Evolutionary conservation across 208 protist genomes (phyloP).

Genomic region (Endotrypanum monterogeii): DNA sequence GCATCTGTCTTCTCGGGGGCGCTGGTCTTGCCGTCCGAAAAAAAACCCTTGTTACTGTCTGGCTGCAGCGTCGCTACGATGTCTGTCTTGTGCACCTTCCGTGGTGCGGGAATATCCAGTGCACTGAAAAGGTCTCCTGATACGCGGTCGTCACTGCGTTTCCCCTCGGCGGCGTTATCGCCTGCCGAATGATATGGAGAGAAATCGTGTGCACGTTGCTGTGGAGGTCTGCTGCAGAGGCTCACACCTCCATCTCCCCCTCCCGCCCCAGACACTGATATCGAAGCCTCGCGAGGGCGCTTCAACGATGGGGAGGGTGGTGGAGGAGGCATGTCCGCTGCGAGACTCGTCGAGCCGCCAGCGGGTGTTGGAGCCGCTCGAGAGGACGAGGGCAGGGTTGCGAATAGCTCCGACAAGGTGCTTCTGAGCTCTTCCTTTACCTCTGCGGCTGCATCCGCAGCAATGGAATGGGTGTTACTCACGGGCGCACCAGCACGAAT

Average conservation of each 20-base stretch:
- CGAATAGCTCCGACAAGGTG: slow-evolving; percentile 28
- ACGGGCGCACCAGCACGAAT: not conserved
- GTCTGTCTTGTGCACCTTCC: slow-evolving; percentile 18
- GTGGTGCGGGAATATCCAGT: slow-evolving; percentile 19
- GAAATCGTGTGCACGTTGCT: not conserved
- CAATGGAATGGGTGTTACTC: not conserved
- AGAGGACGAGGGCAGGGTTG: slow-evolving; percentile 8
- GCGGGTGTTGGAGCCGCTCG: not conserved
- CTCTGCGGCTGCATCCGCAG: slow-evolving; percentile 13
- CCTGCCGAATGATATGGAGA: not conserved
- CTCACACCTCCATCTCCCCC: not conserved
- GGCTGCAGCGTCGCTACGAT: not conserved
- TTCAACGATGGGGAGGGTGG: slow-evolving; percentile 18
- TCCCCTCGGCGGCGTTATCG: not conserved
- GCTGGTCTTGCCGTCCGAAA: not conserved
- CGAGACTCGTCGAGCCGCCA: not conserved
- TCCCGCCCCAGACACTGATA: not conserved
- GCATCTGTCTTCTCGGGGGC: not conserved
- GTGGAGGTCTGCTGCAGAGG: not conserved
- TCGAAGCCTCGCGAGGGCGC: slow-evolving; percentile 19
- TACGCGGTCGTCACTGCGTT: slow-evolving; percentile 2
- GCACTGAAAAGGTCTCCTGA: slow-evolving; percentile 12
- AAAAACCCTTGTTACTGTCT: not conserved
- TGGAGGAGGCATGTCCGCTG: slow-evolving; percentile 1
- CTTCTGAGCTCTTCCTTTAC: slow-evolving; percentile 22